Conservation (phyloP, 2,329 filamentous ascomycete genomes). For the Xylariales sp. region DNA sequence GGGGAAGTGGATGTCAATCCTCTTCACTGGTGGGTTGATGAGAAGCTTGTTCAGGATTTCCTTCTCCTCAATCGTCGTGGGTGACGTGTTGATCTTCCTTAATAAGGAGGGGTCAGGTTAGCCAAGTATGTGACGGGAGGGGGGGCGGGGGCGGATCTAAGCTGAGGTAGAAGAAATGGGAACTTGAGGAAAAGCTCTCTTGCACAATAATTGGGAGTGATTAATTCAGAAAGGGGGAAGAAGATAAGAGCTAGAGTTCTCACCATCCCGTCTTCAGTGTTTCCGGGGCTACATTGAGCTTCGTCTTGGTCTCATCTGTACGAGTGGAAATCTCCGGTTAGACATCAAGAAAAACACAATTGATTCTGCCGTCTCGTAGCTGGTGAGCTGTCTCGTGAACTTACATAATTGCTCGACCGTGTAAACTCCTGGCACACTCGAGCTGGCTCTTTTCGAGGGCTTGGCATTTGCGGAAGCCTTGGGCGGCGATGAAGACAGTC, state of each 20-base stretch:
- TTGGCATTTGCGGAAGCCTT: conserved; percentile 67
- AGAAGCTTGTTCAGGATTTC: conserved; percentile 78
- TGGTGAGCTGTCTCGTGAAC: conserved; percentile 23
- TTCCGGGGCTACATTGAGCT: conserved; percentile 71
- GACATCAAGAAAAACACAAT: neutral
- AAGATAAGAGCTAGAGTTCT: conserved; percentile 27
- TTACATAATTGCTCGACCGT: conserved; percentile 85
- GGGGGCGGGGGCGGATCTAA: neutral
- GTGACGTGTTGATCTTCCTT: conserved; percentile 93
- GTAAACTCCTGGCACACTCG: conserved; percentile 66
- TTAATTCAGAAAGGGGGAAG: neutral
- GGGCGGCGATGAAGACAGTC: conserved; percentile 63
- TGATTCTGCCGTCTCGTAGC: neutral
- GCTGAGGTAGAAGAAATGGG: conserved; percentile 8
- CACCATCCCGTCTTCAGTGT: conserved; percentile 89
- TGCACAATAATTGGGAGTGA: neutral
- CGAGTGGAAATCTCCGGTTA: too few species aligned
- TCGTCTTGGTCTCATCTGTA: conserved; percentile 68
- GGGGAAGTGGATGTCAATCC: conserved; percentile 90
- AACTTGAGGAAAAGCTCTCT: neutral
- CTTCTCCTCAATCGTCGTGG: conserved; percentile 73
- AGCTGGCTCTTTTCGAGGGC: conserved; percentile 72
- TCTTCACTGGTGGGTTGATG: conserved; percentile 80
- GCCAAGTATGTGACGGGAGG: neutral
- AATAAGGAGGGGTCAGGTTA: neutral